Conservation (phyloP, 1,284 basidiomycete species). For the Papiliotrema fonsecae region DNA sequence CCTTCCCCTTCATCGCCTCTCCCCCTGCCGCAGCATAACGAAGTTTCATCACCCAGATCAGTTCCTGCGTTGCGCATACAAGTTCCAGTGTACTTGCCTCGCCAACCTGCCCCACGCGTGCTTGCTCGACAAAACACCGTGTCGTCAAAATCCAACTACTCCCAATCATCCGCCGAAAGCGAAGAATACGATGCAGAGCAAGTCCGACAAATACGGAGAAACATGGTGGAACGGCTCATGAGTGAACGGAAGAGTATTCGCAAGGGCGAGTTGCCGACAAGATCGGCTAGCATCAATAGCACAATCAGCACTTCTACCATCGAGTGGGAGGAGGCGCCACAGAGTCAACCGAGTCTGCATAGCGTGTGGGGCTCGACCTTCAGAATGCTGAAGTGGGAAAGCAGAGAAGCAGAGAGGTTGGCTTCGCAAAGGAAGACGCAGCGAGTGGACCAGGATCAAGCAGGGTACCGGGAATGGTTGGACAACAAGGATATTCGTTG, state of each 20-base stretch:
- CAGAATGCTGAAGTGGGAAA: not conserved
- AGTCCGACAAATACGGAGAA: not conserved
- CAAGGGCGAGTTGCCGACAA: no score
- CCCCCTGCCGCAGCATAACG: not conserved
- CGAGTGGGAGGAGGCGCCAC: not conserved
- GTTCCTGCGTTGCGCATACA: not conserved
- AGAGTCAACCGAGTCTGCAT: no score
- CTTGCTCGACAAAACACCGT: not conserved
- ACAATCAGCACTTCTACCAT: not conserved
- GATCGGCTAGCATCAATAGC: not conserved
- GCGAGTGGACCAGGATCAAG: not conserved
- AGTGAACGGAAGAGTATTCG: no score
- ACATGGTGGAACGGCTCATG: not conserved
- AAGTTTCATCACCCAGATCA: not conserved
- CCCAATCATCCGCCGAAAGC: not conserved
- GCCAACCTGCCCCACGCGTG: not conserved
- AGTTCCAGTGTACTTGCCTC: not conserved
- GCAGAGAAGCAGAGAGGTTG: not conserved
- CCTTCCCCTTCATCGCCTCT: not conserved
- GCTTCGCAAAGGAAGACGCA: not conserved
- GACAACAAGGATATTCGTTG: not conserved
- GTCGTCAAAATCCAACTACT: not conserved
- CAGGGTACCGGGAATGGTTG: not conserved
- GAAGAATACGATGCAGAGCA: not conserved
- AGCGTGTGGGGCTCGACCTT: not conserved